Evolutionary conservation across 805 yeast species (phyloP).

Genomic region (Teunomyces cretensis): DNA sequence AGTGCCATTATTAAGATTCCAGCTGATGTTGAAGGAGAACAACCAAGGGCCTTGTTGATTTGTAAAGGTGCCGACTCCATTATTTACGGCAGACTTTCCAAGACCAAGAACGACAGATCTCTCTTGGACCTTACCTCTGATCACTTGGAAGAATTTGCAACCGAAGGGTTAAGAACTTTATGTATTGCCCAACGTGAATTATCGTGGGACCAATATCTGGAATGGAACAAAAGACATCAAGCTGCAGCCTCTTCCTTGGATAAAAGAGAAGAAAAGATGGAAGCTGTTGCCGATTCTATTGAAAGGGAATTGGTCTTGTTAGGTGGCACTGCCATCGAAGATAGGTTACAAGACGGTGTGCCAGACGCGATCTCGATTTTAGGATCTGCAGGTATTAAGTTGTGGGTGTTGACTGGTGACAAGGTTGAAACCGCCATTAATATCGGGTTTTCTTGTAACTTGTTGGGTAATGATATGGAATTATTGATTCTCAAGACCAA

Average conservation of each 20-base stretch:
- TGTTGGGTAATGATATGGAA: conserved; percentile 67
- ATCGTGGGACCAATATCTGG: conserved; percentile 57
- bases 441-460: conserved; percentile 77
- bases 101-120: conserved; percentile 43
- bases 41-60: conserved; percentile 57
- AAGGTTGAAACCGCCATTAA: conserved; percentile 81
- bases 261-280: conserved; percentile 70
- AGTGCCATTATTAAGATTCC: conserved; percentile 77
- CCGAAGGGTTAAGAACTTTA: conserved; percentile 79
- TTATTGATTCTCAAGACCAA: conserved; percentile 53
- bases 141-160: conserved; percentile 75
- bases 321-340: conserved; percentile 85
- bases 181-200: conserved; percentile 75
- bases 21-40: conserved; percentile 24
- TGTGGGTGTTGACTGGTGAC: conserved; percentile 85
- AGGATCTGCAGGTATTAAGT: conserved; percentile 70
- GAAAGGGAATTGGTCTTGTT: conserved; percentile 57
- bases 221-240: conserved; percentile 64
- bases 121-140: conserved; percentile 64
- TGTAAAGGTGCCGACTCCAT: conserved; percentile 88
- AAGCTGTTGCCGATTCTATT: conserved; percentile 69
- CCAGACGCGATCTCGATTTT: conserved; percentile 69
- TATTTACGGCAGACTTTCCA: conserved; percentile 63
- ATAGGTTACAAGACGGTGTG: conserved; percentile 74
- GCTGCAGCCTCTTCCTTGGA: conserved; percentile 63